phyloP scores from a whole-genome alignment of 2,329 filamentous ascomycete species.

The Botryotinia globosa region DNA sequence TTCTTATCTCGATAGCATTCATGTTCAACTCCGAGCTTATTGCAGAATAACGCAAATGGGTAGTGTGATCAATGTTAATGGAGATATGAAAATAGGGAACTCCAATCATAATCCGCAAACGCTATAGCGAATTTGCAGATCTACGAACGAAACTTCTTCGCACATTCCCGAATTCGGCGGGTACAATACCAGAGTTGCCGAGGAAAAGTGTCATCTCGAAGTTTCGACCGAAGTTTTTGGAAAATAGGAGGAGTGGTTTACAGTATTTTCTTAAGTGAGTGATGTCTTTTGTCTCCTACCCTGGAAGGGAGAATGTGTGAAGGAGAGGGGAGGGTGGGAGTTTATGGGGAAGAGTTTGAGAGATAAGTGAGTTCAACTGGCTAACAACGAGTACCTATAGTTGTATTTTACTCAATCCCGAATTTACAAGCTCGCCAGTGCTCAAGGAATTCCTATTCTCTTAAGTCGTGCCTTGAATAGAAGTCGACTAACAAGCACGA shows the following conservation, averaged over 20 bases:
- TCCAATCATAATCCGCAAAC: conserved; percentile 61
- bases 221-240: conserved; percentile 82
- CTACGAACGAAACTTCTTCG: conserved; percentile 69
- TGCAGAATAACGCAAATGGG: background rate
- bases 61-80: conserved; percentile 7
- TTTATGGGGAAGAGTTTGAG: no score
- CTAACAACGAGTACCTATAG: conserved; percentile 45
- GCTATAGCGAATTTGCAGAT: conserved; percentile 93
- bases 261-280: conserved; percentile 91
- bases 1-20: background rate
- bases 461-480: conserved; percentile 21
- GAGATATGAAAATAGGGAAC: conserved; percentile 48
- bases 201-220: conserved; percentile 88
- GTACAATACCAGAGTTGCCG: conserved; percentile 83
- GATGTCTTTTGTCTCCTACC: background rate
- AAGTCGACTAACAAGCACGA: background rate
- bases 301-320: background rate
- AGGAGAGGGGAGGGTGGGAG: no score
- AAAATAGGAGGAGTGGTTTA: conserved; percentile 76
- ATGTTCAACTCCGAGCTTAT: background rate
- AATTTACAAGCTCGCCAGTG: conserved; percentile 88
- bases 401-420: conserved; percentile 87
- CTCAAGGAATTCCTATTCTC: conserved; percentile 76
- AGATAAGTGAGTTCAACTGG: background rate
- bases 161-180: conserved; percentile 80